Base-by-base conservation (phyloP, 768 basidiomycete species). In the Xerocomellus intermedius region DNA sequence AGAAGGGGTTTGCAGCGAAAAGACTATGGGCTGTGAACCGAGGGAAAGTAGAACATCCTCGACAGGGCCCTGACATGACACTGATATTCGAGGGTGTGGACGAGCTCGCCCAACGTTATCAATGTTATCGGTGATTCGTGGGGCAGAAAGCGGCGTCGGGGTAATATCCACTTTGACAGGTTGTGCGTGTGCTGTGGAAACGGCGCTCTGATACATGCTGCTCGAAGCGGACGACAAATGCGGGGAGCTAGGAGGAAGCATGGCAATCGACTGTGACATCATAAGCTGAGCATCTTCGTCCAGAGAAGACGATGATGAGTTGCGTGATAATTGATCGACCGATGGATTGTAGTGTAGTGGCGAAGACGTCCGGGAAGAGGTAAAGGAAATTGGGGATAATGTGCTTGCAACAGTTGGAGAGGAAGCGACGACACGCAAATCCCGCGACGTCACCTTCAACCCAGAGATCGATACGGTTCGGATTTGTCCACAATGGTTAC, bases 181-280 rank as follows among this genome's bases (percentile, higher is more conserved):
- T 33, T 49, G 54, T 26, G 35, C 24, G 30, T 62, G 43, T 44
- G 45, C 35, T 17, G 63, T 58, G 10, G 86, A 86, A 21, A 87
- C 60, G 5, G 87, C 87, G 61, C 90, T 93, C 60, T 87, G 81
- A 66, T 92, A 94, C 78, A 93, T 82, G 71, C 85, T 91, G 61
- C 82, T 82, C 6, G 78, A 69, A 45, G 79, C 71, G 19, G 85
- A 84, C 37, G 74, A 60, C 17, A 79, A 75, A n/a, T 77, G 82
- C 8, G 62, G 60, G 9, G 79, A 62, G 41, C 75, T 67, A 13
- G 77, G 80, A 38, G 82, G 86, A 36, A 93, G 75, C 49, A 72
- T 77, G 3, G 79, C 85, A 33, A 90, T 74, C 6, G 89, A 91
- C 65, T 90, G 87, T 8, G 87, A 86, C 88, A 91, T 90, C 50